Evolutionary conservation across 2,329 filamentous ascomycete genomes (phyloP).

Genomic region (Xylaria sp.): DNA sequence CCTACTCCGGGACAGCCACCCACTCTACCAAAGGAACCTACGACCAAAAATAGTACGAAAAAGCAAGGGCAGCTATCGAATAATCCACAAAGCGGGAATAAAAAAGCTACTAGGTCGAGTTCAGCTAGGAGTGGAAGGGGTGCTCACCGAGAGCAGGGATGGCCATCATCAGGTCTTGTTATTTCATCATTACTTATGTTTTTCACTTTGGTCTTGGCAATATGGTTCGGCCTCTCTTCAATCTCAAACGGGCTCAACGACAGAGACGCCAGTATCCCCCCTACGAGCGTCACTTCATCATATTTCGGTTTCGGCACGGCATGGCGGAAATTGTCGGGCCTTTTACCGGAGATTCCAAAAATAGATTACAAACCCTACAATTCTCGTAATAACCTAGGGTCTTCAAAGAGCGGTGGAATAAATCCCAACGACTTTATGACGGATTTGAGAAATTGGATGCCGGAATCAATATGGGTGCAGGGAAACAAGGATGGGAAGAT

Average conservation of each 20-base stretch:
- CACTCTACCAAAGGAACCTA: not conserved
- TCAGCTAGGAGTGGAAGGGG: not conserved
- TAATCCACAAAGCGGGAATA: not conserved
- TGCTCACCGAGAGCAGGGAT: not conserved
- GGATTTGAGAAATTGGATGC: constrained; percentile 61
- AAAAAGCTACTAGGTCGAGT: not conserved
- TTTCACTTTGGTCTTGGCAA: not conserved
- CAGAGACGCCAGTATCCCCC: not conserved
- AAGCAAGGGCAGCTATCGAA: not conserved
- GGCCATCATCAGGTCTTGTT: not conserved
- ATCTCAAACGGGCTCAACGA: not conserved
- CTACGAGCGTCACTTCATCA: not conserved
- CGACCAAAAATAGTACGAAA: not conserved
- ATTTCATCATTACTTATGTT: constrained; percentile 13
- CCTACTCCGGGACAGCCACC: not conserved
- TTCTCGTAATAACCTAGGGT: no score
- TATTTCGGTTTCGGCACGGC: constrained; percentile 15
- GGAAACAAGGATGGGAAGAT: constrained; percentile 62
- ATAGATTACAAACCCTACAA: not conserved
- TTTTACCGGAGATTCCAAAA: constrained; percentile 23
- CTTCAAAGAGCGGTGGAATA: not conserved
- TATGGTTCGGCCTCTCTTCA: constrained; percentile 20
- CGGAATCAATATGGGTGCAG: constrained; percentile 66
- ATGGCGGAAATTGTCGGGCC: constrained; percentile 20
- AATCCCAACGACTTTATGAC: constrained; percentile 45